These are phyloP conservation scores for Aspergillus asperescens DNA, from an alignment of 495 filamentous ascomycete species.

Conservation along the genomic window DNA sequence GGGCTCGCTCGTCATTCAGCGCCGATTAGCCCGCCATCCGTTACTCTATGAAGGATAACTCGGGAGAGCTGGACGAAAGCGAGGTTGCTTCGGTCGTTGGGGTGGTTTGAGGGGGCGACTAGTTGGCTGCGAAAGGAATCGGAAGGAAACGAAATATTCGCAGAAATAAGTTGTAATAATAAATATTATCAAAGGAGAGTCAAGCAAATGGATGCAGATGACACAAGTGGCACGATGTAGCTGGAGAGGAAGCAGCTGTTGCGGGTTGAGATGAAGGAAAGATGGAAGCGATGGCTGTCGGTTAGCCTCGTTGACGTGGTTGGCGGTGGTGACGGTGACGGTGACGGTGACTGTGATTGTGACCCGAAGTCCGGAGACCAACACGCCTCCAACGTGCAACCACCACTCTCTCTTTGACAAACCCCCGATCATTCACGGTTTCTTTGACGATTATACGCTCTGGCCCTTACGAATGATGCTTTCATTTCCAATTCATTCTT, in stretches of 20 bases:
- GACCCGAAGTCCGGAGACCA: background rate
- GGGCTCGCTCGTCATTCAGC: conserved; percentile 29
- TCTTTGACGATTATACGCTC: background rate
- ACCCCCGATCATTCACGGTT: background rate
- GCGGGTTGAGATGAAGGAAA: conserved; percentile 7
- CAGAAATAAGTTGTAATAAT: conserved; percentile 1
- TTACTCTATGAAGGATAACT: conserved; percentile 22
- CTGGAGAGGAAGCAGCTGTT: background rate
- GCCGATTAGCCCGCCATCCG: conserved; percentile 49
- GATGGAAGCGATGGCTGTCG: conserved; percentile 12
- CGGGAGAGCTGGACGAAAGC: conserved; percentile 21
- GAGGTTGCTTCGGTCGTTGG: conserved; percentile 15
- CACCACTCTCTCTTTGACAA: background rate
- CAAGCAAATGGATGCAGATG: conserved; percentile 1
- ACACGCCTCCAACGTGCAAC: background rate
- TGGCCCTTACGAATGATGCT: background rate
- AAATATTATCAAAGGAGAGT: background rate
- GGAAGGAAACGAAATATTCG: background rate
- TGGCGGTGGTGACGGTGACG: conserved; percentile 30
- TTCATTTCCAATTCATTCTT: too few relatives aligned
- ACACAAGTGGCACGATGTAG: conserved; percentile 6
- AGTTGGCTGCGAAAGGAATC: background rate
- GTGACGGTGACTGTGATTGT: conserved; percentile 25
- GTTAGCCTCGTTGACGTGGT: conserved; percentile 24
- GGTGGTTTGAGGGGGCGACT: conserved; percentile 14